Conservation (phyloP, 2,329 filamentous ascomycete genomes). For the Beauveria australis region DNA sequence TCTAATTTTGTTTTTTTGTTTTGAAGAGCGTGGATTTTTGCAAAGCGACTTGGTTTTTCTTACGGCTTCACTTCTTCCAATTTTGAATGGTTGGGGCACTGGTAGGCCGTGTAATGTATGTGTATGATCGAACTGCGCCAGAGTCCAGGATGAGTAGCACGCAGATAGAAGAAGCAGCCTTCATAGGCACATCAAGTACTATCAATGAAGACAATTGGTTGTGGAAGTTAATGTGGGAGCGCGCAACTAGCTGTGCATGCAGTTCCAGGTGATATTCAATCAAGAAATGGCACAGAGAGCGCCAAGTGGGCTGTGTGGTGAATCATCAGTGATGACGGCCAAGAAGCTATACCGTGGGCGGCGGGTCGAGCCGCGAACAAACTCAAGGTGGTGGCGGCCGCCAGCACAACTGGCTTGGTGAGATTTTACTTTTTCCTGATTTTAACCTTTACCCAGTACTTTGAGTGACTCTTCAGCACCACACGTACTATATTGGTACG, state of each 20-base stretch:
- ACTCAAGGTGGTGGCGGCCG: not conserved
- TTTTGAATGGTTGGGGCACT: not conserved
- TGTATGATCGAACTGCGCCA: not conserved
- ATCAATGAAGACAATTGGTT: not conserved
- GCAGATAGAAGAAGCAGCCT: not conserved
- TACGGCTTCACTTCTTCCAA: not conserved
- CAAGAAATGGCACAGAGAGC: not conserved
- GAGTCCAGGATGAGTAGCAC: not conserved
- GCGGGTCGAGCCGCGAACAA: slow-evolving; percentile 6
- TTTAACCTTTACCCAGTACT: no score
- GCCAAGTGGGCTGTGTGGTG: not conserved
- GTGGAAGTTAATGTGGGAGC: not conserved
- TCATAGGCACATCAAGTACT: not conserved
- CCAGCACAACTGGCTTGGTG: not conserved
- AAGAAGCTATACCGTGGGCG: not conserved
- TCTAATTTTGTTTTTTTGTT: not conserved
- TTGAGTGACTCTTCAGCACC: no score
- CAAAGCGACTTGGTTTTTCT: not conserved
- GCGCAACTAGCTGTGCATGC: not conserved
- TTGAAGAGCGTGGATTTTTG: not conserved
- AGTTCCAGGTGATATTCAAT: not conserved
- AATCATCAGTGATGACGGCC: not conserved
- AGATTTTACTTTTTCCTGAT: not conserved
- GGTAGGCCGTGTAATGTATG: slow-evolving; percentile 1
- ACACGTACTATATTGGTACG: no score